These are phyloP conservation scores for Atkinsonella hypoxylon DNA, from an alignment of 2,329 filamentous ascomycete genomes.

Conservation along the genomic window DNA sequence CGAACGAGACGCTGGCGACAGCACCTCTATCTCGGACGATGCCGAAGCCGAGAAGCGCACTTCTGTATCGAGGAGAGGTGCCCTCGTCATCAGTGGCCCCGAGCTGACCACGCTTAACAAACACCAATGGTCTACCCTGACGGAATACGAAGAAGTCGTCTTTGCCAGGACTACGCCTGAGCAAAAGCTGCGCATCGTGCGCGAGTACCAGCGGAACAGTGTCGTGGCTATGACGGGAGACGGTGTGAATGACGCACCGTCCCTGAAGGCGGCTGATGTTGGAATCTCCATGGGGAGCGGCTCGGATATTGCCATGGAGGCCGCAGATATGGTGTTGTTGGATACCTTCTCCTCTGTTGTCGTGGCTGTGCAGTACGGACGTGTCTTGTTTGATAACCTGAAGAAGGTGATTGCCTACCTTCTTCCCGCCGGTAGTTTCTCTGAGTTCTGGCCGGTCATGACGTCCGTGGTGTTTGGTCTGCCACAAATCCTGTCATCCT, in stretches of 20 bases:
- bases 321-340: constrained; percentile 70
- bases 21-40: constrained; percentile 7
- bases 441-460: constrained; percentile 66
- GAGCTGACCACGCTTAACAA: constrained; percentile 56
- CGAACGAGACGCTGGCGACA: constrained; percentile 18
- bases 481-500: constrained; percentile 60
- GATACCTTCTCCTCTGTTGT: constrained; percentile 63
- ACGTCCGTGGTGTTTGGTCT: constrained; percentile 61
- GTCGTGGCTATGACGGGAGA: constrained; percentile 79
- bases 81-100: constrained; percentile 52
- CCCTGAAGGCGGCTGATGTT: constrained; percentile 67
- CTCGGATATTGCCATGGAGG: constrained; percentile 72
- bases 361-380: constrained; percentile 58
- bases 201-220: constrained; percentile 54
- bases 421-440: constrained; percentile 60
- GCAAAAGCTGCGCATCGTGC: constrained; percentile 70
- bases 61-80: constrained; percentile 17
- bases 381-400: constrained; percentile 69
- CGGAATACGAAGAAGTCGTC: constrained; percentile 56
- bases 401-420: constrained; percentile 63
- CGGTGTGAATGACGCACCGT: constrained; percentile 77
- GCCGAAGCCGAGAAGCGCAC: constrained; percentile 13
- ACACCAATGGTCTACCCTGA: constrained; percentile 55
- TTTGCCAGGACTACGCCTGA: constrained; percentile 68
- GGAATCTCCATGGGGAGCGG: constrained; percentile 74